Evolutionary conservation across 331 rosid species (phyloP).

Genomic region (Telfairia occidentalis): DNA sequence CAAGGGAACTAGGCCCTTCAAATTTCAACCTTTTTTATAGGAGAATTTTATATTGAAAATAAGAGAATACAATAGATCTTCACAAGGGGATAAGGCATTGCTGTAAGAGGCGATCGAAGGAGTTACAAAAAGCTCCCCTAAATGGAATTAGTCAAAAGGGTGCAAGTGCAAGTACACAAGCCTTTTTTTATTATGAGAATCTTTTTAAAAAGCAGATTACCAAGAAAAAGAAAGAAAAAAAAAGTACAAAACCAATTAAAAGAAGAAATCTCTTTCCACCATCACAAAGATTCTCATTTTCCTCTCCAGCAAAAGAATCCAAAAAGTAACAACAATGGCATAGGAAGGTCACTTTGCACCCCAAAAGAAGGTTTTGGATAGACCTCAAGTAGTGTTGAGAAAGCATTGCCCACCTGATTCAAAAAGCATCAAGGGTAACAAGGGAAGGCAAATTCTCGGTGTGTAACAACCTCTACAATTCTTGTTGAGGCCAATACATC

Average conservation of each 20-base stretch:
- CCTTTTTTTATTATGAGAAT: not conserved
- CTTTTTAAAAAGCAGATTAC: not conserved
- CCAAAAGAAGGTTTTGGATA: not conserved
- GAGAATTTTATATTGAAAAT: not conserved
- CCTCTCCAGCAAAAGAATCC: not conserved
- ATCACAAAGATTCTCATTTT: not conserved
- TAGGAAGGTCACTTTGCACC: not conserved
- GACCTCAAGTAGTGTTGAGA: not conserved
- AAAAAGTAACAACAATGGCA: not conserved
- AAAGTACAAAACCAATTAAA: not conserved
- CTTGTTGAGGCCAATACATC: not conserved
- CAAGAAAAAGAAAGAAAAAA: not conserved
- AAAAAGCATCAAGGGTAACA: not conserved
- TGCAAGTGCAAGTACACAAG: not conserved
- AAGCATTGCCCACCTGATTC: not conserved
- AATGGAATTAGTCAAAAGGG: not conserved
- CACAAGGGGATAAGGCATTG: not conserved
- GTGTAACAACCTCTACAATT: not conserved
- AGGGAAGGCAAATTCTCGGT: not conserved
- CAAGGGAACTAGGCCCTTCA: not conserved
- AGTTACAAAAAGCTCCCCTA: not conserved
- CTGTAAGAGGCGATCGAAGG: not conserved
- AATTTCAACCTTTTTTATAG: not conserved
- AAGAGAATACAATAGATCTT: not conserved
- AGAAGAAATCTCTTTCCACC: not conserved